Percentiles rank a stretch among this genome's conserved stretches.
These are phyloP conservation scores for Endocarpon pusillum DNA, from an alignment of 495 filamentous ascomycete species.

Conservation along the genomic window DNA sequence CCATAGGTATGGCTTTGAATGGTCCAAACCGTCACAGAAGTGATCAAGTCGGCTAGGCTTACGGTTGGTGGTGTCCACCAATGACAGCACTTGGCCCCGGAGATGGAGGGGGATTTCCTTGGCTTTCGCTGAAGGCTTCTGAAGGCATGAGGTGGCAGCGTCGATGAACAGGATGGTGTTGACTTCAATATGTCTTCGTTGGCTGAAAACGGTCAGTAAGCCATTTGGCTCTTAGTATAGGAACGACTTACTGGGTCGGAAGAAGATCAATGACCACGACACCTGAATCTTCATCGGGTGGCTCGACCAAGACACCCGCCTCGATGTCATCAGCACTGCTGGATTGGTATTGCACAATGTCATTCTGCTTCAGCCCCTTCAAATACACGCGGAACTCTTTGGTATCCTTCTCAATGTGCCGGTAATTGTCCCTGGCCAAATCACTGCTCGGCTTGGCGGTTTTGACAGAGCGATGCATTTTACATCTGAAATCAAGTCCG, in stretches of 20 bases:
- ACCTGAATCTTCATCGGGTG: conserved; percentile 45
- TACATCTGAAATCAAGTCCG: conserved; percentile 81
- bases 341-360: conserved; percentile 79
- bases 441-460: conserved; percentile 33
- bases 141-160: not conserved
- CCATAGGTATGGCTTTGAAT: too few species aligned
- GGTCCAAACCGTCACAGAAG: too few species aligned
- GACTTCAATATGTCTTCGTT: conserved; percentile 16
- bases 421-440: conserved; percentile 38
- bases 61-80: conserved; percentile 33
- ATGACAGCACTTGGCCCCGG: conserved; percentile 42
- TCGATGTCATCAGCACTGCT: conserved; percentile 76
- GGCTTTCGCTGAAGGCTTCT: not conserved
- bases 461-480: conserved; percentile 63
- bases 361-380: conserved; percentile 45
- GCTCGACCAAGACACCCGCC: conserved; percentile 75
- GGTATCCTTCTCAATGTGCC: conserved; percentile 50
- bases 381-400: conserved; percentile 53
- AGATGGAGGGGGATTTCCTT: conserved; percentile 1
- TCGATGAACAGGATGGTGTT: not conserved
- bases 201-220: conserved; percentile 11
- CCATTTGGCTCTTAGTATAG: conserved; percentile 2
- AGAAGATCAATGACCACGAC: conserved; percentile 67
- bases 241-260: conserved; percentile 61
- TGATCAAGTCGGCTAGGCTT: too few species aligned